Conservation (phyloP, 2,329 filamentous ascomycete species). For the Aspergillus uvarum region DNA sequence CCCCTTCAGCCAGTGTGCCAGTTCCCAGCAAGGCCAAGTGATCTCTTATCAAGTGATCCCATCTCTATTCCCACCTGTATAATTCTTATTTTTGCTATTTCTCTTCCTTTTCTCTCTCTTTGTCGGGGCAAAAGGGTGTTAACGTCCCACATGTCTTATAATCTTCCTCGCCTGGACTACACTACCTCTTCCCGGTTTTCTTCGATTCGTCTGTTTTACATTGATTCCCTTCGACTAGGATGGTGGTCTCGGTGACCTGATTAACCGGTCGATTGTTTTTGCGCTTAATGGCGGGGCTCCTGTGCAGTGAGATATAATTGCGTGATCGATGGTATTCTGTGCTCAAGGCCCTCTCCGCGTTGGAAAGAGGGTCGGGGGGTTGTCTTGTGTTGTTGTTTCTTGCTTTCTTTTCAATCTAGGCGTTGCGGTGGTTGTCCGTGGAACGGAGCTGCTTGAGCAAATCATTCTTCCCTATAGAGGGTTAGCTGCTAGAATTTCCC, state of each 20-base stretch:
- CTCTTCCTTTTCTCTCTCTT: background rate
- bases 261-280: constrained; percentile 8
- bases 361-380: constrained; percentile 9
- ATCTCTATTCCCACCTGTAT: constrained; percentile 10
- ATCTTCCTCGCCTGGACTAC: constrained; percentile 4
- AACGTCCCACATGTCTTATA: constrained; percentile 12
- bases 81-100: background rate
- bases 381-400: background rate
- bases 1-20: constrained; percentile 45
- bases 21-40: constrained; percentile 40
- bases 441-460: constrained; percentile 13
- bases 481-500: constrained; percentile 18
- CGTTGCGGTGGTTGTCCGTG: constrained; percentile 19
- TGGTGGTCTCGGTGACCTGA: constrained; percentile 6
- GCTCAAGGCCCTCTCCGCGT: background rate
- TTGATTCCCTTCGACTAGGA: constrained; percentile 11
- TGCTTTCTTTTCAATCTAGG: constrained; percentile 13
- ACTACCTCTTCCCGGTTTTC: constrained; percentile 10
- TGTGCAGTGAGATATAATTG: constrained; percentile 11
- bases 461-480: constrained; percentile 13
- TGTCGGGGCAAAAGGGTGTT: constrained; percentile 7
- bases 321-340: constrained; percentile 8
- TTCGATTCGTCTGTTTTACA: constrained; percentile 3
- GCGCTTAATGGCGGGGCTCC: constrained; percentile 8
- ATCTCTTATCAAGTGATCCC: constrained; percentile 24